Percentiles rank a stretch among this genome's conserved stretches.
Conservation (phyloP, 495 filamentous ascomycete species). For the Aspergillus incahuasiensis region DNA sequence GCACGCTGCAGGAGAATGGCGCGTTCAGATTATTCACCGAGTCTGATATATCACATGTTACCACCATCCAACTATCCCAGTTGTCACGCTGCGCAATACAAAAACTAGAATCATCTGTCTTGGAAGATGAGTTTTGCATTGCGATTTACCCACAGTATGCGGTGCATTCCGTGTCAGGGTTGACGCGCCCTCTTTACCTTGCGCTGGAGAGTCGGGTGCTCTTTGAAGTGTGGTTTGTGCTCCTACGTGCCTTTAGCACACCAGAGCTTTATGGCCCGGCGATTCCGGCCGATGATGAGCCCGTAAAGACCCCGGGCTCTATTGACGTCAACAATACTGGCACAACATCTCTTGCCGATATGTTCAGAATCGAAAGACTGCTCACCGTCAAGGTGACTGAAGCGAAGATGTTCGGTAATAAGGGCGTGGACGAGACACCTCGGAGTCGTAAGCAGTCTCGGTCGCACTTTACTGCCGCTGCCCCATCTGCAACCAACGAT, state of each 20-base stretch:
- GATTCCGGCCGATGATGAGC: slow-evolving; percentile 26
- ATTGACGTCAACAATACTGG: slow-evolving; percentile 11
- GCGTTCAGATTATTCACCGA: slow-evolving; percentile 88
- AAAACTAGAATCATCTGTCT: slow-evolving; percentile 80
- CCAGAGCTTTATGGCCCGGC: slow-evolving; percentile 82
- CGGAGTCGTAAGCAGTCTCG: slow-evolving; percentile 39
- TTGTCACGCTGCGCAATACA: slow-evolving; percentile 87
- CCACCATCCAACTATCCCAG: slow-evolving; percentile 82
- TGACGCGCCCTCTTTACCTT: slow-evolving; percentile 62
- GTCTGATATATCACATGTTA: slow-evolving; percentile 69
- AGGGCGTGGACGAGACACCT: slow-evolving; percentile 29
- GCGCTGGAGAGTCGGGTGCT: slow-evolving; percentile 80
- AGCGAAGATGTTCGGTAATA: slow-evolving; percentile 46
- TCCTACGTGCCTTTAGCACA: slow-evolving; percentile 86
- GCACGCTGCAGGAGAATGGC: slow-evolving; percentile 91
- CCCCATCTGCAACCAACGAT: slow-evolving; percentile 32
- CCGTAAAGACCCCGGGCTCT: slow-evolving; percentile 20
- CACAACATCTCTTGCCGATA: slow-evolving; percentile 37
- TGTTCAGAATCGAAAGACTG: slow-evolving; percentile 65
- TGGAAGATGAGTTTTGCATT: slow-evolving; percentile 92
- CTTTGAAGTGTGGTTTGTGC: slow-evolving; percentile 96
- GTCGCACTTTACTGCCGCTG: slow-evolving; percentile 29
- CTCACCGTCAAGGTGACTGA: slow-evolving; percentile 57
- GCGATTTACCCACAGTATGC: slow-evolving; percentile 85
- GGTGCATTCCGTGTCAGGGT: slow-evolving; percentile 50